These are phyloP conservation scores for Acer negundo DNA, from an alignment of 345 rosid genomes.

Conservation along the genomic window DNA sequence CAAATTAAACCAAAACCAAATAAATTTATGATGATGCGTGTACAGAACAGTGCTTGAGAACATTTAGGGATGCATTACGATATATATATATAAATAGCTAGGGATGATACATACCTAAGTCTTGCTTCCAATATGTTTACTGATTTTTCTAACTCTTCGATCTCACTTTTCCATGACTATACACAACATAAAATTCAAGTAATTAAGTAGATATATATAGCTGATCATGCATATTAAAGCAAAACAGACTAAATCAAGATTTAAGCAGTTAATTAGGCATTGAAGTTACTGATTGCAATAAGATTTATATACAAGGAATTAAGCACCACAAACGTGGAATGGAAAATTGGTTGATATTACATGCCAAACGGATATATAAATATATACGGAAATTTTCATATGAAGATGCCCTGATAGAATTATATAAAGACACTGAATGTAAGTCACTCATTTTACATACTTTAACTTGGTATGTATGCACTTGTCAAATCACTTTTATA, in stretches of 20 bases:
- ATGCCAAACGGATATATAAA: too few relatives aligned
- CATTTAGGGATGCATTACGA: neutral
- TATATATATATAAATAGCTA: too few relatives aligned
- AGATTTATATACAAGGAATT: neutral
- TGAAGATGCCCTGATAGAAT: too few relatives aligned
- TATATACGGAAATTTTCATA: too few relatives aligned
- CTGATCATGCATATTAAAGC: neutral
- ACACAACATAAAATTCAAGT: neutral
- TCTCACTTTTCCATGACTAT: constrained; percentile 54
- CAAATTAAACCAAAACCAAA: neutral
- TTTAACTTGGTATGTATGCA: too few relatives aligned
- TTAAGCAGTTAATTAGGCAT: neutral
- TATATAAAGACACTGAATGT: too few relatives aligned
- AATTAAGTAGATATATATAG: neutral
- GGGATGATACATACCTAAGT: constrained; percentile 35
- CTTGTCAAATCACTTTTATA: too few relatives aligned
- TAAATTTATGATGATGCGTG: neutral
- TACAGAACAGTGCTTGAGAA: neutral
- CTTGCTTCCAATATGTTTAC: constrained; percentile 41
- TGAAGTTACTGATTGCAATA: neutral
- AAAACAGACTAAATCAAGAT: neutral
- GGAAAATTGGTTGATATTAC: too few relatives aligned
- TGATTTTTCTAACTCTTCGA: constrained; percentile 38
- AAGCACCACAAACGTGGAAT: too few relatives aligned
- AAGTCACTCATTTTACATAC: too few relatives aligned